Percentiles rank a stretch among this genome's conserved stretches.
phyloP scores from a whole-genome alignment of 164 flowering plant species.

The Stephania cephalantha region DNA sequence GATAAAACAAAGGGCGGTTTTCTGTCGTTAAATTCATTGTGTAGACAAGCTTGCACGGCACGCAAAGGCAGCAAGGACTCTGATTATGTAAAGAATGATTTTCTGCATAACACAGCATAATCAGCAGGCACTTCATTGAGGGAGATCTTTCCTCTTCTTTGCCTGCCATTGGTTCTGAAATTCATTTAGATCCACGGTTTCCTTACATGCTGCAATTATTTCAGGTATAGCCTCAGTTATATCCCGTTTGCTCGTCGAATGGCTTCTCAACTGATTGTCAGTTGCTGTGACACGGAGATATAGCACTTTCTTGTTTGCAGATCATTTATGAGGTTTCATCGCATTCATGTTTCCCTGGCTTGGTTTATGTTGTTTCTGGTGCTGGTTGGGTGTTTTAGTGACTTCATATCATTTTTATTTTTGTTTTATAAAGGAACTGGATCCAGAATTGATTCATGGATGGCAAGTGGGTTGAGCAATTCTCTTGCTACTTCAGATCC shows the following conservation, averaged over 20 bases:
- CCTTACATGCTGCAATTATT: slow-evolving; percentile 11
- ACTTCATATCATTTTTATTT: not conserved
- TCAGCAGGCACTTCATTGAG: not conserved
- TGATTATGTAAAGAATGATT: not conserved
- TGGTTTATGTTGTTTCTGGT: not conserved
- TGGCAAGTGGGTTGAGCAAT: not conserved
- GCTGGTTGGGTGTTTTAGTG: not conserved
- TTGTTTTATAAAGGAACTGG: not conserved
- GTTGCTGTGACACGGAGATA: slow-evolving; percentile 72
- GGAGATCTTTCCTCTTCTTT: not conserved
- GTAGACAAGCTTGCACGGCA: not conserved
- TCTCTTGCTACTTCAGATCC: not conserved
- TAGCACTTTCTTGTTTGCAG: slow-evolving; percentile 18
- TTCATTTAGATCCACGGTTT: not conserved
- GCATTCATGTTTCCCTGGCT: not conserved
- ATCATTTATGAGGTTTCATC: not conserved
- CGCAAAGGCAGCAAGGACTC: not conserved
- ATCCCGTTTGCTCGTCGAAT: slow-evolving; percentile 87
- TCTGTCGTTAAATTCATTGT: not conserved
- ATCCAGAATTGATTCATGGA: not conserved
- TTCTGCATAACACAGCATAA: not conserved
- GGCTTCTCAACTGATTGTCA: slow-evolving; percentile 58
- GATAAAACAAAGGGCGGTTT: not conserved
- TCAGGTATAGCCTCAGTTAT: slow-evolving; percentile 93
- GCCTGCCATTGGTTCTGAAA: not conserved